Evolutionary conservation across 345 rosid species (phyloP).

Genomic region (Linum trigynum): DNA sequence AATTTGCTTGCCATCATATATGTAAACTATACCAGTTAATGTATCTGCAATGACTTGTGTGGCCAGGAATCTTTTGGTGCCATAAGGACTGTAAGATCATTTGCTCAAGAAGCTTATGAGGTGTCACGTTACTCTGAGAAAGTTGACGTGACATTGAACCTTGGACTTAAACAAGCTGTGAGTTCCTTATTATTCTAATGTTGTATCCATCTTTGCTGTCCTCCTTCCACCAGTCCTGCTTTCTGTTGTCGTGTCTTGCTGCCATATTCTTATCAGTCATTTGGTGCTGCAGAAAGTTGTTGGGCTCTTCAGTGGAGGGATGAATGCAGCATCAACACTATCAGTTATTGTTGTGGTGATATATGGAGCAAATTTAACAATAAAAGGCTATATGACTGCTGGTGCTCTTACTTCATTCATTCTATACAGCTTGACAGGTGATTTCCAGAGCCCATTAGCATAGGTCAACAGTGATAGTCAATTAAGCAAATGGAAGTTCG

Average conservation of each 20-base stretch:
- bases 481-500: not conserved
- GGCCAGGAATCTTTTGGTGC: slow-evolving; percentile 93
- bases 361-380: slow-evolving; percentile 84
- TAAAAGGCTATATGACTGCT: slow-evolving; percentile 68
- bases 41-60: not conserved
- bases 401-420: slow-evolving; percentile 96
- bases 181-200: slow-evolving; percentile 15
- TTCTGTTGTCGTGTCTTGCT: not conserved
- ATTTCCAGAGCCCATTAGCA: not conserved
- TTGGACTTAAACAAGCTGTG: slow-evolving; percentile 90
- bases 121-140: slow-evolving; percentile 64
- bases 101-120: slow-evolving; percentile 71
- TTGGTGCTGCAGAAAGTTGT: slow-evolving; percentile 34
- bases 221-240: slow-evolving; percentile 4
- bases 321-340: slow-evolving; percentile 76
- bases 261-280: not conserved
- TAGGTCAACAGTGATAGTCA: not conserved
- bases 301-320: slow-evolving; percentile 76
- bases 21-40: not conserved
- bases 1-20: too few relatives aligned
- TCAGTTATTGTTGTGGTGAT: slow-evolving; percentile 73
- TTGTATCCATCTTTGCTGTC: slow-evolving; percentile 2
- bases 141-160: slow-evolving; percentile 77
- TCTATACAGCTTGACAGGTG: slow-evolving; percentile 95
- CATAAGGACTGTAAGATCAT: slow-evolving; percentile 84